These are phyloP conservation scores for Xylaria longipes DNA, from an alignment of 495 filamentous ascomycete genomes.

Conservation along the genomic window DNA sequence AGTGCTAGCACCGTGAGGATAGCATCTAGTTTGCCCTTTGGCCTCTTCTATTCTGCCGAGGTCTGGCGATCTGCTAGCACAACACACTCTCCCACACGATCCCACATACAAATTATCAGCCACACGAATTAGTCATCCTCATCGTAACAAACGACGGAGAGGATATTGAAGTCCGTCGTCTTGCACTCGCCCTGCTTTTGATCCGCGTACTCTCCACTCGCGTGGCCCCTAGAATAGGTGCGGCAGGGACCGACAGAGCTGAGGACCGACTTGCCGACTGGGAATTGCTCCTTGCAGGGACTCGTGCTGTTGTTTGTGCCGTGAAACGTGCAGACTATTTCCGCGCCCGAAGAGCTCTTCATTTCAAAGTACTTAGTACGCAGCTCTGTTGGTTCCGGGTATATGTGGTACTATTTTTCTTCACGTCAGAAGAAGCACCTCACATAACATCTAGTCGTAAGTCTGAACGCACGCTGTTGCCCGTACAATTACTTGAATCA, in stretches of 20 bases:
- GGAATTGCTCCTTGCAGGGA: slow-evolving; percentile 25
- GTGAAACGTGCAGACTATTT: slow-evolving; percentile 26
- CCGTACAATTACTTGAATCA: slow-evolving; percentile 22
- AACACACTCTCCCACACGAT: background rate
- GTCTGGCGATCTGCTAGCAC: background rate
- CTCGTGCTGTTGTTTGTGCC: slow-evolving; percentile 5
- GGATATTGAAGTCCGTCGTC: slow-evolving; percentile 24
- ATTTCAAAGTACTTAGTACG: slow-evolving; percentile 32
- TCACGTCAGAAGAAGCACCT: background rate
- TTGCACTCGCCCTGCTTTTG: slow-evolving; percentile 22
- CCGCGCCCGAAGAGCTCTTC: slow-evolving; percentile 29
- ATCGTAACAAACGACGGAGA: slow-evolving; percentile 28
- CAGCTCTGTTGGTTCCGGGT: slow-evolving; percentile 1
- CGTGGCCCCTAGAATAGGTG: slow-evolving; percentile 17
- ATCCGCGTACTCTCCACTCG: slow-evolving; percentile 5
- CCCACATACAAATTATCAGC: background rate
- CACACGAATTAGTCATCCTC: slow-evolving; percentile 11
- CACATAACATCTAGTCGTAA: background rate
- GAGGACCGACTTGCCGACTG: slow-evolving; percentile 24
- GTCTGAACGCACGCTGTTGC: slow-evolving; percentile 22
- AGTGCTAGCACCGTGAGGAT: background rate
- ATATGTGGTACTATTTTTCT: slow-evolving; percentile 21
- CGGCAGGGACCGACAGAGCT: slow-evolving; percentile 19
- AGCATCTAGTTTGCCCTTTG: slow-evolving; percentile 1
- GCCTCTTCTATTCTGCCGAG: background rate